Base-by-base conservation (phyloP, 2,329 filamentous ascomycete genomes). In the Pestalotiopsis sp. region DNA sequence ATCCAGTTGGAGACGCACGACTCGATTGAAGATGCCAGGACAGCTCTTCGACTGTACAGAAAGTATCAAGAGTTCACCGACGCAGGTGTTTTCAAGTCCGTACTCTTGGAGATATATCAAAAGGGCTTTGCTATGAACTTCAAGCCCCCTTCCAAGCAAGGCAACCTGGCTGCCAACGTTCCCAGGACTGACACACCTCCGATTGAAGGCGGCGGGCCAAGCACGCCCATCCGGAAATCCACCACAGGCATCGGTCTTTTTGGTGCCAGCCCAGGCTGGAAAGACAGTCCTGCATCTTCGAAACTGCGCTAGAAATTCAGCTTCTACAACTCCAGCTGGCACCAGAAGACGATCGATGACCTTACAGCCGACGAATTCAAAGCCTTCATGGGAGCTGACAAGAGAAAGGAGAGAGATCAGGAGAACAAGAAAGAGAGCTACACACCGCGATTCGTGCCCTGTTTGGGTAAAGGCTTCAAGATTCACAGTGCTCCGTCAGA, bases 1-100 rank as follows among this genome's bases (percentile, higher is more conserved):
- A 98, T 99, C 69, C 97, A 99, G 80, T 87, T 93, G 75, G 92
- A 94, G 72, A 94, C 91, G 6, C 97, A 99, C 80, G 96, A 99
- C 80, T 95, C 92, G 11, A 97, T 99, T 72, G 96, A 98, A 79
- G 96, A 99, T 78, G 94, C 96, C 0, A 88, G 92, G 30, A 98
- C 95, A 55, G 96, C 97, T 0, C 84, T 98, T 55, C 93, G 94
- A 77, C 84, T 99, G 9, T 99, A 91, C 75, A 88, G 92, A 58
- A 98, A 97, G 78, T 98, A 94, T 79, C 86, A 93, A 70, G 94
- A 98, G 80, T 98, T 93, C 75, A 85, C 91, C 65, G 94, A 97
- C 72, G 94, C 93, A 0, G 95, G 94, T 0, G 89, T 97, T 4
- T 82, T 97, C 64, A 91, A 96, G 74, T 84, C 89, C 44, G 96